Percentiles rank a stretch among this genome's conserved stretches.
phyloP scores from a whole-genome alignment of 768 basidiomycete genomes.

The Lentinula raphanica region DNA sequence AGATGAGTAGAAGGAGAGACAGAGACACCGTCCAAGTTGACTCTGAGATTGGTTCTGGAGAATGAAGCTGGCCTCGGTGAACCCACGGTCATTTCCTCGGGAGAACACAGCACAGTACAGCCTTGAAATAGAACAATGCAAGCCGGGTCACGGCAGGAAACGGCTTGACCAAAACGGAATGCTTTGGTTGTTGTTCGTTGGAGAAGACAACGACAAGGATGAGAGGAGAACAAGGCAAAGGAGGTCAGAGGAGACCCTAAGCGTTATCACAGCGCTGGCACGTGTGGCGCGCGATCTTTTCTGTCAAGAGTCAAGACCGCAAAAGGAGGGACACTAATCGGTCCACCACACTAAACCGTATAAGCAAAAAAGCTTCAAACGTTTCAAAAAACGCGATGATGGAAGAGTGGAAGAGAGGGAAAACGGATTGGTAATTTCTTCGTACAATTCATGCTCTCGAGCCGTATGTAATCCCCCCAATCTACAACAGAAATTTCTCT shows the following conservation, averaged over 20 bases:
- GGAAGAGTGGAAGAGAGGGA: neutral
- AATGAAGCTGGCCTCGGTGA: conserved; percentile 3
- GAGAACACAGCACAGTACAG: too few species aligned
- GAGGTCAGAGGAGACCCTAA: neutral
- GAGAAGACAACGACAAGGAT: neutral
- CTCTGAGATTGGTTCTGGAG: conserved; percentile 4
- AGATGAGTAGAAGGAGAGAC: neutral
- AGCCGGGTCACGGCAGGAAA: neutral
- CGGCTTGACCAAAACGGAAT: too few species aligned
- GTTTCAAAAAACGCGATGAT: too few species aligned
- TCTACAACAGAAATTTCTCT: too few species aligned
- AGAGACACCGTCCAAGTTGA: conserved; percentile 1
- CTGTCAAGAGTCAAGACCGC: neutral
- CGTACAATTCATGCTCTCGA: too few species aligned
- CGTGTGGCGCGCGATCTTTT: neutral
- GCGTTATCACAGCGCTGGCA: neutral
- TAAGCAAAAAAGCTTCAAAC: too few species aligned
- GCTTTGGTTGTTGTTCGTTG: neutral
- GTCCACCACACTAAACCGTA: too few species aligned
- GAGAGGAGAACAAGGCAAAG: neutral
- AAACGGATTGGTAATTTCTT: too few species aligned
- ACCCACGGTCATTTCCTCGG: conserved; percentile 8
- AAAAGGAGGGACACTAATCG: too few species aligned
- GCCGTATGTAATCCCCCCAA: neutral
- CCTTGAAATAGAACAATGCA: too few species aligned